Evolutionary conservation across 2,329 filamentous ascomycete genomes (phyloP), one percentile per base, ranked within the genome.

Genomic region (Phialophora tarda): DNA sequence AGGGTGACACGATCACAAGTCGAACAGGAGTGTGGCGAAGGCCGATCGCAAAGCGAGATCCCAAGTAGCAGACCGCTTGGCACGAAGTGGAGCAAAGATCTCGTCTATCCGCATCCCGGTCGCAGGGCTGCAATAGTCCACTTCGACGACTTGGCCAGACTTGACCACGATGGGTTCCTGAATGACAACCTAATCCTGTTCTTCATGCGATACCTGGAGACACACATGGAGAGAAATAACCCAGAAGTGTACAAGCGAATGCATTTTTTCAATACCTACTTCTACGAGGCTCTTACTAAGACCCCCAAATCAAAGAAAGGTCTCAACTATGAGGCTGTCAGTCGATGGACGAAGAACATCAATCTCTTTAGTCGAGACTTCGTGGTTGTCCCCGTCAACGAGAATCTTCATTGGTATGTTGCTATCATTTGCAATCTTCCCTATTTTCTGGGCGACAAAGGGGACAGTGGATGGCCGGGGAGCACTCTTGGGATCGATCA

Each of bases 121-220:
- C 82, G 81, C 71, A 82, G 79, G 66, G 81, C 78, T 65, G 80
- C 79, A 10, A 80, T 80, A 64, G 80, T 83, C 5, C 77, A 77
- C 48, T 76, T 75, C 23, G 74, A 78, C 28, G 81, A 83, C 69
- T 74, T 98, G 38, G 80, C 84, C 23, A 85, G 92, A 50, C 84
- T 99, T 2, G 89, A 96, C 67, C 91, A 96, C 69, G 91, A 89
- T 12, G 86, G 97, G 72, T 96, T 91, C 66, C 79, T 99, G 51
- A 99, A 99, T 75, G 95, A 99, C 79, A 97, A 92, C 74, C 81
- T 99, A 30, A 91, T 99, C 71, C 88, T 87, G 59, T 97, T 97
- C 75, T 97, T 96, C 75, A 82, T 97, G 63, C 88, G 90, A 32
- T 91, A 88, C 71, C 80, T 94, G 5, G 88, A 93, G 74, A 80